Evolutionary conservation across 257 asterid species (phyloP), one percentile per base, ranked within the genome.

Genomic region (Nicotiana tabacum): DNA sequence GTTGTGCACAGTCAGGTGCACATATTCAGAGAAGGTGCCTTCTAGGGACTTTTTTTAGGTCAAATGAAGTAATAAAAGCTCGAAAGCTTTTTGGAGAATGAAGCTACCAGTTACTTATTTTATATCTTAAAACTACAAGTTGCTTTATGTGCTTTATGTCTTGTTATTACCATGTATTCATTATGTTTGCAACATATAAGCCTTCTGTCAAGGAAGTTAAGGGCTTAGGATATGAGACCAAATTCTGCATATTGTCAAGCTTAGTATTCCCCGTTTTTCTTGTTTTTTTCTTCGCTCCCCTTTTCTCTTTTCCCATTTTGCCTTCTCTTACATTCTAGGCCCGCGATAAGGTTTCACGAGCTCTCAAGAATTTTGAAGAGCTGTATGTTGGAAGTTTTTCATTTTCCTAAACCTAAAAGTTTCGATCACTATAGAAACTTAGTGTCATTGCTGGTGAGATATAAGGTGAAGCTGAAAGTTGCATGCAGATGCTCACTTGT

Each of bases 381-480:
- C 60, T 43, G 35, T 12, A 21, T 70, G 78, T 43, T 12, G 21
- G 58, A 21, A 70, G 21, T 70, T 70, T 39, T 70, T 70, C 7
- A 1, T 29, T 66, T 66, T 74, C 62, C 15, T 24, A 27, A 74
- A 74, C 80, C 80, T 48, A 48, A 13, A 48, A 1, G 24, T 48
- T 48, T 72, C 27, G 30, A 43, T 70, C 78, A 27, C 21, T 46
- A 43, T 72, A 46, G 39, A 46, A 27, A 12, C 61, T 70, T 43
- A 39, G 21, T 39, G 58, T 13, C 79, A 46, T 24, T 72, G 61
- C 24, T 13, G 79, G 62, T 48, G 60, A 72, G 79, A 46, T 51
- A 24, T 46, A 72, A 21, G 51, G 61, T 43, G 79, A 72, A 72
- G 61, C 79, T 72, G 61, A 72, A 46, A 46, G 79, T 72, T 72